phyloP scores from a whole-genome alignment of 1,284 basidiomycete genomes.

The Pholiota adiposa region DNA sequence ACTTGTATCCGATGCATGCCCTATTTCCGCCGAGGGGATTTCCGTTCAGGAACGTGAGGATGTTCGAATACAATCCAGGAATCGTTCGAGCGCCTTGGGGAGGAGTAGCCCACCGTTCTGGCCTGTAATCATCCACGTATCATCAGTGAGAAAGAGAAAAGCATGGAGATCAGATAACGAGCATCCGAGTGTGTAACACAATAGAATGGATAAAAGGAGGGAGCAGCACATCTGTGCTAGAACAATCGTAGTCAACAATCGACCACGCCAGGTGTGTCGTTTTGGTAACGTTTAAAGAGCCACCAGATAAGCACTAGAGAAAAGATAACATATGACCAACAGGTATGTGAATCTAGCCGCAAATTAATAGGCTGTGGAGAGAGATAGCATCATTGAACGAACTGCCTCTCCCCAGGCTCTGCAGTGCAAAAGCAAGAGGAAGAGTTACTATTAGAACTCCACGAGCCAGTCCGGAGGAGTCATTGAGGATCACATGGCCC shows the following conservation, averaged over 20 bases:
- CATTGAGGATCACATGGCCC: neutral
- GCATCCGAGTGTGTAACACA: neutral
- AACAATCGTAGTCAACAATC: neutral
- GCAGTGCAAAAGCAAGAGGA: neutral
- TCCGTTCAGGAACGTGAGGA: conserved; percentile 68
- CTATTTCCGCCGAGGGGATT: conserved; percentile 57
- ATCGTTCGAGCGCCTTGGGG: conserved; percentile 46
- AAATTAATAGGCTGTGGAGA: neutral
- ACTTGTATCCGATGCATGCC: conserved; percentile 75
- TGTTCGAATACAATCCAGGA: conserved; percentile 66
- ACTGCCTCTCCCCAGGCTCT: neutral
- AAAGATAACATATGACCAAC: neutral
- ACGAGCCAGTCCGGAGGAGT: neutral
- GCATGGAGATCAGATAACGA: neutral
- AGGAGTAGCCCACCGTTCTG: conserved; percentile 60
- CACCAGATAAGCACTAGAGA: neutral
- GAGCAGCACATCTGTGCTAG: neutral
- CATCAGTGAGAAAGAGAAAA: neutral
- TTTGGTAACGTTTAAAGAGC: neutral
- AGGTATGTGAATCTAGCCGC: neutral
- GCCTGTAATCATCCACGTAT: conserved; percentile 38
- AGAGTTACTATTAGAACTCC: neutral
- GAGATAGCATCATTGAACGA: neutral
- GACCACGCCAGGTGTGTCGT: neutral
- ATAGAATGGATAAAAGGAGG: neutral